Conservation (phyloP, 257 asterid species). For the Solanum pimpinellifolium region DNA sequence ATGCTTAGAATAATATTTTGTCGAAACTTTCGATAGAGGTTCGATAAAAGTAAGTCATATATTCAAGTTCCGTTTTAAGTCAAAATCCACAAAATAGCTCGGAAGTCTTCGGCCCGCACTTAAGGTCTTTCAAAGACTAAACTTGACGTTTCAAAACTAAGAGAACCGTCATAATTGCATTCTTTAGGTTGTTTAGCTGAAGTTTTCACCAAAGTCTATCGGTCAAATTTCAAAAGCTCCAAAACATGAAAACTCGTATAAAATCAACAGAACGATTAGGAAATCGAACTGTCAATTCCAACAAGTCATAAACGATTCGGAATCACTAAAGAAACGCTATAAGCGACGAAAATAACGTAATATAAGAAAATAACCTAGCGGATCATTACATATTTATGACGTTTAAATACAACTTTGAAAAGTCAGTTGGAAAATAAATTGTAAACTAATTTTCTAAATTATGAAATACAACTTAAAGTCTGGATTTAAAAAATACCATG, state of each 20-base stretch:
- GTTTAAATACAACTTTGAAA: neutral
- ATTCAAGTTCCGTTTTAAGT: neutral
- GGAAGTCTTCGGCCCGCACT: neutral
- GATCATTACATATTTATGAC: neutral
- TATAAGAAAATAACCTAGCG: neutral
- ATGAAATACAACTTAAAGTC: no score
- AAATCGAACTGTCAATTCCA: accelerated
- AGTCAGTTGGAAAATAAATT: no score
- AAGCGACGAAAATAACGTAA: no score
- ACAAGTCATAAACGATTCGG: neutral
- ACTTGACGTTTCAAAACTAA: no score
- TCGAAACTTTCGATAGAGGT: neutral
- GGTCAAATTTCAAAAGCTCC: neutral
- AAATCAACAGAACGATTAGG: neutral
- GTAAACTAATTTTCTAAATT: neutral
- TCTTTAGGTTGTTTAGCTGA: neutral
- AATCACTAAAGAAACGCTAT: neutral
- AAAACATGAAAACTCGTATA: no score
- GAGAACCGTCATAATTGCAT: neutral
- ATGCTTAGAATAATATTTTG: neutral
- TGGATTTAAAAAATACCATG: no score
- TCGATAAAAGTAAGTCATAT: neutral
- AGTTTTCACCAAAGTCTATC: neutral
- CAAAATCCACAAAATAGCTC: neutral
- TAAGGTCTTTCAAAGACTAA: neutral